phyloP scores from a whole-genome alignment of 179 eudicot species.

The Silene vulgaris region DNA sequence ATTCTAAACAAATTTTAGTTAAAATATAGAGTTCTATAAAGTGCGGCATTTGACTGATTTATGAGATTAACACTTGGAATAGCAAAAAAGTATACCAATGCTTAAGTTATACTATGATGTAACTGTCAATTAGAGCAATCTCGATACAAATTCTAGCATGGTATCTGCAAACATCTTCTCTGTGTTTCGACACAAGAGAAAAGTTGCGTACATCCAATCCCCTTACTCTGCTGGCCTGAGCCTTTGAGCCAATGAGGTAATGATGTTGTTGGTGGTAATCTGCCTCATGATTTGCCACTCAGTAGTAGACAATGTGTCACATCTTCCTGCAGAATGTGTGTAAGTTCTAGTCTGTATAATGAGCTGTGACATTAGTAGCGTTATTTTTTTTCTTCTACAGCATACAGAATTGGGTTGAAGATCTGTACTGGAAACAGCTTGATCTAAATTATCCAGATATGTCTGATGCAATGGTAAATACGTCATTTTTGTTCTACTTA shows the following conservation, averaged over 20 bases:
- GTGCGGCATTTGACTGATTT: no score
- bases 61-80: no score
- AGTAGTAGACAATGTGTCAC: not conserved
- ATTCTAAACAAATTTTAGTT: no score
- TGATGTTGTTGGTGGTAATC: not conserved
- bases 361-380: not conserved
- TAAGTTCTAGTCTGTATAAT: not conserved
- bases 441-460: slow-evolving; percentile 74
- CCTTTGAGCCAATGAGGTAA: not conserved
- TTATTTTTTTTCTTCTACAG: slow-evolving; percentile 32
- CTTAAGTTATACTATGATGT: no score
- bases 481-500: not conserved
- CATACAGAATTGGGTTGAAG: slow-evolving; percentile 91
- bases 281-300: not conserved
- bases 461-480: slow-evolving; percentile 73
- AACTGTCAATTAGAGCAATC: no score
- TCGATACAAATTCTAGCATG: no score
- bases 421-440: slow-evolving; percentile 93
- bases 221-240: not conserved
- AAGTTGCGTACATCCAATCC: not conserved
- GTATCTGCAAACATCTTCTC: no score
- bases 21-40: no score
- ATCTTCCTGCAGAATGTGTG: not conserved
- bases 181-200: not conserved
- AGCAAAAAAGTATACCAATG: no score